Conservation (phyloP, 305 asterid species). For the Ajuga reptans region DNA sequence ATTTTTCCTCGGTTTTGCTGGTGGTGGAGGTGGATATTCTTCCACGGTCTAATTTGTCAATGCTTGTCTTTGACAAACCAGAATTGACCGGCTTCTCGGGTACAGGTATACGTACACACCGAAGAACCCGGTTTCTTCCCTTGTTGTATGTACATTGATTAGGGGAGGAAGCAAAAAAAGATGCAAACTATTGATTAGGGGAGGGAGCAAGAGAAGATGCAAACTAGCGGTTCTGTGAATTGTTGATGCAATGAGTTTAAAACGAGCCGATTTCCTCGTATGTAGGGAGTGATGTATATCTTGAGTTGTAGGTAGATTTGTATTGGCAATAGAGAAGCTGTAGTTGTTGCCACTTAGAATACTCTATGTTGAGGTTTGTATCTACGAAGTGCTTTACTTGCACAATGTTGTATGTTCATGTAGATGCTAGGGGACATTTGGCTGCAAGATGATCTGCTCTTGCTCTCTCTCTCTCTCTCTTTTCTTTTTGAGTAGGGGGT, state of each 20-base stretch:
- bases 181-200: constrained; percentile 20
- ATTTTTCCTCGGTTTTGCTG: constrained; percentile 38
- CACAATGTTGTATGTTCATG: not conserved
- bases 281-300: not conserved
- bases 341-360: not conserved
- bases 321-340: not conserved
- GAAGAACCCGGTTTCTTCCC: not conserved
- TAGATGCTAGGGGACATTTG: too few species aligned
- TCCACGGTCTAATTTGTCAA: not conserved
- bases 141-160: constrained; percentile 24
- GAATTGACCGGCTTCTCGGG: not conserved
- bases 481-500: too few species aligned
- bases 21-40: constrained; percentile 18
- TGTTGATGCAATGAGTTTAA: too few species aligned
- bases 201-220: too few species aligned
- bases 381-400: not conserved
- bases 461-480: too few species aligned
- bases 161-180: not conserved
- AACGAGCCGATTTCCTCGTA: not conserved
- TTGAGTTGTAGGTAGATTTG: constrained; percentile 10
- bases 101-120: not conserved
- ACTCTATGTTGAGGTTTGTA: not conserved
- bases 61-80: constrained; percentile 9
- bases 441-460: too few species aligned
- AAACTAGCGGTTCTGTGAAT: constrained; percentile 11